phyloP scores from a whole-genome alignment of 176 grass and related monocot species.

The Tillandsia fasciculata region DNA sequence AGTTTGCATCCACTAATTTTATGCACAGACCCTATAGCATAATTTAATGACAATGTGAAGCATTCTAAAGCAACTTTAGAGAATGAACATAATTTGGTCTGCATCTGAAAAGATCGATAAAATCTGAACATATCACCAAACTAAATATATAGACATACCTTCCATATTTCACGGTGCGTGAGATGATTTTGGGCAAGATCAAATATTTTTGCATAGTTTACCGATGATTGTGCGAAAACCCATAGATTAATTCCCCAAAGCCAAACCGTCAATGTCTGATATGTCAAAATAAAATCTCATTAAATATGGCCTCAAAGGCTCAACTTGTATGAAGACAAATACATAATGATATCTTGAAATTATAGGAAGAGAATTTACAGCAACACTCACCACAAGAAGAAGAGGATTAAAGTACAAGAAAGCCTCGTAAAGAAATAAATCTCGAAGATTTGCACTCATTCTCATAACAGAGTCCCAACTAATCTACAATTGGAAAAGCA shows the following conservation, averaged over 20 bases:
- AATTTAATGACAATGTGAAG: neutral
- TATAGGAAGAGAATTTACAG: neutral
- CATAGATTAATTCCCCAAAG: slow-evolving; percentile 96
- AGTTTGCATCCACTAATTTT: too few species aligned
- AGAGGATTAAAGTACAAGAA: slow-evolving; percentile 98
- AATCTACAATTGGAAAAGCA: slow-evolving; percentile 43
- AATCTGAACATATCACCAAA: slow-evolving; percentile 5
- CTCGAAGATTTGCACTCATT: slow-evolving; percentile 83
- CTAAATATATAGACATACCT: slow-evolving; percentile 37
- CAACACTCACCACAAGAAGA: slow-evolving; percentile 70
- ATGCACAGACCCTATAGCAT: too few species aligned
- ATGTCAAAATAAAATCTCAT: slow-evolving; percentile 17
- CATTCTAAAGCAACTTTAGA: neutral
- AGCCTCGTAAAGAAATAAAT: slow-evolving; percentile 89
- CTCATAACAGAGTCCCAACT: slow-evolving; percentile 89
- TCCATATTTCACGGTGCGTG: slow-evolving; percentile 86
- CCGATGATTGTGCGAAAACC: slow-evolving; percentile 78
- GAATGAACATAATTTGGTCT: neutral
- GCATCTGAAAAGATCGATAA: neutral
- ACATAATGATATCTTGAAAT: neutral
- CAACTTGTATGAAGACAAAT: neutral
- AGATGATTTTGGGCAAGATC: slow-evolving; percentile 86
- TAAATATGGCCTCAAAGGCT: slow-evolving; percentile 1
- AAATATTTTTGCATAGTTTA: slow-evolving; percentile 82
- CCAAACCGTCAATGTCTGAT: slow-evolving; percentile 95